A percentile compares a stretch with the other conserved stretches of the same genome.
Evolutionary conservation across 2,329 filamentous ascomycete species (phyloP).

Genomic region (Parasarocladium wereldwijsianum): DNA sequence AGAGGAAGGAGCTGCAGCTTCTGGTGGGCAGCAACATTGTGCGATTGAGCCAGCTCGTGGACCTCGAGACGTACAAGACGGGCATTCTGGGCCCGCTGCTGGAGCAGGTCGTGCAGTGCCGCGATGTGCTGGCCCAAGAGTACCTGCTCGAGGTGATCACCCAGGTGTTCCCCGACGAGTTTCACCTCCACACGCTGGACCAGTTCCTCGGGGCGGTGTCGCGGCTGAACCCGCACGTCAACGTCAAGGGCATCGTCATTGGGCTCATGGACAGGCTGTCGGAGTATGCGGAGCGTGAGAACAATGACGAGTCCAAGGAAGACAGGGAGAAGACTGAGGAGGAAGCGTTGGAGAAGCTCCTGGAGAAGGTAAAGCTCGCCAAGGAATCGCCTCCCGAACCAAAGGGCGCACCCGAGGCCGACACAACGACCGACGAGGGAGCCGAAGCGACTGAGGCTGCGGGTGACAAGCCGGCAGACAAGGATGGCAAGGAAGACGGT

Average conservation of each 20-base stretch:
- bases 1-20: constrained; percentile 87
- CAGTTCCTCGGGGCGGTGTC: constrained; percentile 89
- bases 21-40: constrained; percentile 95
- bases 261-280: constrained; percentile 94
- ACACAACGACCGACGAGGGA: constrained; percentile 9
- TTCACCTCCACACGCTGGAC: constrained; percentile 91
- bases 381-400: constrained; percentile 28
- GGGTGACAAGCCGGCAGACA: constrained; percentile 15
- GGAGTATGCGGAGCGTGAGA: constrained; percentile 83
- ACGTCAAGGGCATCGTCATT: constrained; percentile 95
- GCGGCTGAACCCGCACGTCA: constrained; percentile 86
- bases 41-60: constrained; percentile 84
- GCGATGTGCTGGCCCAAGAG: constrained; percentile 92
- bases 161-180: constrained; percentile 97
- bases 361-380: constrained; percentile 63
- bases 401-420: constrained; percentile 7
- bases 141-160: constrained; percentile 97
- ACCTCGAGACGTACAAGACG: constrained; percentile 86
- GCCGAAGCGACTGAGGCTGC: constrained; percentile 17
- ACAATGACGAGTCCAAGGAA: constrained; percentile 53
- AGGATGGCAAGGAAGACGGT: constrained; percentile 17
- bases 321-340: constrained; percentile 68
- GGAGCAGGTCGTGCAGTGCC: constrained; percentile 95
- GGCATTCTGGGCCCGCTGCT: constrained; percentile 77
- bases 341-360: constrained; percentile 61